A percentile compares a stretch with the other conserved stretches of the same genome.
Conservation (phyloP, 805 yeast genomes). For the Kurtzmaniella fragi region DNA sequence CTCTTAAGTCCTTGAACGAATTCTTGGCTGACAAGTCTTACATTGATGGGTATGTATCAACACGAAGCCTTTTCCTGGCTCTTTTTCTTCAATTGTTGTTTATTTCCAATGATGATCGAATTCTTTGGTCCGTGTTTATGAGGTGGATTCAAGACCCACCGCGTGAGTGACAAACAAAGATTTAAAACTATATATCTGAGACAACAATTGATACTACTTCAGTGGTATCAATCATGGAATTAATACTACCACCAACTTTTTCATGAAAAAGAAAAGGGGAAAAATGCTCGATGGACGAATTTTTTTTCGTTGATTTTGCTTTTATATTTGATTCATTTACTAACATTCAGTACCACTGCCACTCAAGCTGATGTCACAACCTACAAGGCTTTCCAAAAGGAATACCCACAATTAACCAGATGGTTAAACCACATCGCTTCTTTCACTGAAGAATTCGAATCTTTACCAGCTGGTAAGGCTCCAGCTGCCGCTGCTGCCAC, state of each 20-base stretch:
- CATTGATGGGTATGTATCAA: constrained; percentile 82
- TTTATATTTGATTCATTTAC: constrained; percentile 9
- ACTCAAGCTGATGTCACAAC: constrained; percentile 94
- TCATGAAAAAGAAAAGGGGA: too few relatives aligned
- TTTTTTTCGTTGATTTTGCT: too few relatives aligned
- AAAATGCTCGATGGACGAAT: too few relatives aligned
- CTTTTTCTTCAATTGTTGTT: background rate
- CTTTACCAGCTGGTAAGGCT: constrained; percentile 74
- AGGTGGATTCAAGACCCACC: constrained; percentile 95
- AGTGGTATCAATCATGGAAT: too few relatives aligned
- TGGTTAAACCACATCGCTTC: constrained; percentile 99
- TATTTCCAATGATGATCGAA: constrained; percentile 53
- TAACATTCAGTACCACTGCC: constrained; percentile 65
- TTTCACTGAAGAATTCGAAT: constrained; percentile 75
- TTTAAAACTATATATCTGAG: constrained; percentile 16
- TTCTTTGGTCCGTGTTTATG: constrained; percentile 95
- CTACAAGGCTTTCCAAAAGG: constrained; percentile 88
- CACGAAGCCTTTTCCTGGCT: background rate
- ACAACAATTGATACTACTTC: background rate
- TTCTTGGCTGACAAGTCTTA: constrained; percentile 90
- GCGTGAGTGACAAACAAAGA: constrained; percentile 73
- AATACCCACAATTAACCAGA: constrained; percentile 93
- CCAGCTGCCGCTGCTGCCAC: constrained; percentile 56
- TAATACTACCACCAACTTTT: too few relatives aligned
- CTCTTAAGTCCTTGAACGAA: constrained; percentile 63